Conservation (phyloP, 148 eudicot genomes). For the Talinum fruticosum region DNA sequence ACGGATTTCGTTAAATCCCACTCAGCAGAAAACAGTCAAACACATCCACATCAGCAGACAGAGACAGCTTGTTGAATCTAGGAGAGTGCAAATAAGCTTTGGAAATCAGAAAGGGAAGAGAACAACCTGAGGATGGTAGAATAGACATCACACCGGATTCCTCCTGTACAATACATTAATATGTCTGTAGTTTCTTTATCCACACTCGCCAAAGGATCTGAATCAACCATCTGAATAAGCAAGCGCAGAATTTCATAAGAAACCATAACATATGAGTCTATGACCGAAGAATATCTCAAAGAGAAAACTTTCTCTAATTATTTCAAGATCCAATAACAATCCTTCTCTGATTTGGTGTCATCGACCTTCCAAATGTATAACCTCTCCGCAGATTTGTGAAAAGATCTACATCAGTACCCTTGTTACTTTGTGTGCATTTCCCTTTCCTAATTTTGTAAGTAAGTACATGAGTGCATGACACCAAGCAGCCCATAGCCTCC, state of each 20-base stretch:
- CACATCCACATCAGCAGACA: neutral
- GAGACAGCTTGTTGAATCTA: neutral
- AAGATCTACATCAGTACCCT: too few relatives aligned
- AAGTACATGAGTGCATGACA: too few relatives aligned
- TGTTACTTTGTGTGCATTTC: too few relatives aligned
- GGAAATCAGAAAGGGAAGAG: constrained; percentile 1
- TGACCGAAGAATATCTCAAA: neutral
- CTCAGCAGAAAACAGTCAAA: neutral
- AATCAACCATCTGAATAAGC: constrained; percentile 46
- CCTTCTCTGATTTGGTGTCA: neutral
- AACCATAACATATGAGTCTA: neutral
- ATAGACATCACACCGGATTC: constrained; percentile 95
- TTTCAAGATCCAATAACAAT: neutral
- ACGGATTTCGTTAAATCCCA: too few relatives aligned
- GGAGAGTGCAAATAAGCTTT: neutral
- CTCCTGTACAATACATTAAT: constrained; percentile 98
- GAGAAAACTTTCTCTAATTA: neutral
- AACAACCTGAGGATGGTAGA: constrained; percentile 84
- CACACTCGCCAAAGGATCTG: constrained; percentile 75
- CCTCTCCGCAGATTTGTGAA: neutral
- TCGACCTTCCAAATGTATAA: neutral
- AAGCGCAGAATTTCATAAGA: neutral
- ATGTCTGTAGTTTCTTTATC: constrained; percentile 80
- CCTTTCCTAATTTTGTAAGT: too few relatives aligned
- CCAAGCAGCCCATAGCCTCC: too few relatives aligned